phyloP scores from a whole-genome alignment of 306 rosid genomes.

The Vigna reflexopilosa region DNA sequence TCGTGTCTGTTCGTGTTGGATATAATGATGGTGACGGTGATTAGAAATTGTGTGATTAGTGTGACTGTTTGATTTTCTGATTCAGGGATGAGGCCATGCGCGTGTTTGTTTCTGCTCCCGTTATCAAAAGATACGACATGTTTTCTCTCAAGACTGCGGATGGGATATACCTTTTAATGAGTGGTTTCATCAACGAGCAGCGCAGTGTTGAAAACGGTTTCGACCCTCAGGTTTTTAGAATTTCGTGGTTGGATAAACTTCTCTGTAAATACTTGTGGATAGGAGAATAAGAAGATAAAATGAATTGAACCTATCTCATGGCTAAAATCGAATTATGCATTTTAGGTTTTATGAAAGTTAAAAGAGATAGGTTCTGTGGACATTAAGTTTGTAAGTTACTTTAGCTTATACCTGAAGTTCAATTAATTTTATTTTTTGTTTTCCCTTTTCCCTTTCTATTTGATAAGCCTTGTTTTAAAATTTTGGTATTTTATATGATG shows the following conservation, averaged over 20 bases:
- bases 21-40: not conserved
- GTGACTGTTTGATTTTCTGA: not conserved
- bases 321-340: not conserved
- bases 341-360: not conserved
- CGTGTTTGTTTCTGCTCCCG: conserved; percentile 70
- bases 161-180: conserved; percentile 53
- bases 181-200: conserved; percentile 62
- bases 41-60: not conserved
- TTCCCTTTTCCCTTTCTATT: not conserved
- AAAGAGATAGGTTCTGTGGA: not conserved
- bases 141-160: conserved; percentile 74
- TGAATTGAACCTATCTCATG: not conserved
- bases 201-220: conserved; percentile 67
- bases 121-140: conserved; percentile 56
- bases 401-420: not conserved
- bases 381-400: not conserved
- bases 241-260: not conserved
- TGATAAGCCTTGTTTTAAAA: not conserved
- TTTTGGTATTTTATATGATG: not conserved
- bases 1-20: not conserved
- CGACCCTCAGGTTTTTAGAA: conserved; percentile 54
- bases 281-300: not conserved
- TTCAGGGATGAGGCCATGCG: conserved; percentile 62
- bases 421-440: not conserved
- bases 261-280: no score